Base-by-base conservation (phyloP, 176 grass and related monocot genomes). In the Cenchrus purpureus region DNA sequence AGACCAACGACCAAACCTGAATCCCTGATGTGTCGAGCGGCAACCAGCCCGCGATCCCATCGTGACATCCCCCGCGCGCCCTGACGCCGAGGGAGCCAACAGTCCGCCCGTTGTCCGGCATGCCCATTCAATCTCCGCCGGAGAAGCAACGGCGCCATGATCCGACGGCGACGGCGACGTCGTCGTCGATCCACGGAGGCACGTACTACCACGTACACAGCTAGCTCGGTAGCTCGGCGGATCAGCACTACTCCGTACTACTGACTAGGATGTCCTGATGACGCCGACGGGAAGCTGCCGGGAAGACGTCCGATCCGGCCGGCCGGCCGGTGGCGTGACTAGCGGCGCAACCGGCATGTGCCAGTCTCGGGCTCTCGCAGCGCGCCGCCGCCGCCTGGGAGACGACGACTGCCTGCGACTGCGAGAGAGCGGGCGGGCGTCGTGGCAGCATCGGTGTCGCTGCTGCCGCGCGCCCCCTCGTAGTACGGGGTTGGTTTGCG, bases 111-210 rank as follows among this genome's bases (percentile, higher is more conserved):
- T 73, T 79, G 76, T 79, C 66, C 8, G 25, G 25, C 25, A 25
- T 54, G 10, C 15, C 34, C n/a, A 34, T 10, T 12, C n/a, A 25
- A 8, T 10, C 70, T 63, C 42, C 71, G 88, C 77, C 77, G 46
- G 83, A 45, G 20, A 43, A 29, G 79, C 25, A 7, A 87, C 51
- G 60, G 89, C 84, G 89, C 84, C 49, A 40, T 11, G 79, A 43
- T 5, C 28, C 10, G 74, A 77, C 28, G 42, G 46, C 29, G 88
- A 86, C 83, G 25, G 25, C 25, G 25, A 25, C 25, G 25, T 25
- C 25, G 37, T 40, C 37, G 4, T 28, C 34, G 2, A 6, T 53
- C 29, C 50, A 10, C 14, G 49, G 46, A 40, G 12, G 49, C 49
- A 34, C 49, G 25, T 74, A 4, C 7, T 32, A 25, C 71, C 37